Conservation (phyloP, 306 rosid genomes). For the barrel medic (Medicago truncatula) region DNA sequence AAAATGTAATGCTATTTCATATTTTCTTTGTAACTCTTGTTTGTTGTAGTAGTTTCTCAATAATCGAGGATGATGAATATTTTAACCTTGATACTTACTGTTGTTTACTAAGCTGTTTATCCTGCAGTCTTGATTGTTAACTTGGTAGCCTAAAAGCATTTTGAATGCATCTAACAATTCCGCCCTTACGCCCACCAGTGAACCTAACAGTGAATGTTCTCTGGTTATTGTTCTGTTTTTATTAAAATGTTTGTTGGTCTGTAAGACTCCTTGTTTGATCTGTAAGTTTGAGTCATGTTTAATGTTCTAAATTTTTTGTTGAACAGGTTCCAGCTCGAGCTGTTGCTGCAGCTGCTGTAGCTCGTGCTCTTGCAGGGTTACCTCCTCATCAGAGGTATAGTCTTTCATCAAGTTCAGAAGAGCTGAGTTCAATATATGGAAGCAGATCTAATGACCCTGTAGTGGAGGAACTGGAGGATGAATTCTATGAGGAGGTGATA, state of each 20-base stretch:
- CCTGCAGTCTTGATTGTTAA: constrained; percentile 10
- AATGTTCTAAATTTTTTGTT: constrained; percentile 45
- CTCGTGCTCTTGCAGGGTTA: constrained; percentile 96
- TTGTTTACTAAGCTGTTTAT: neutral
- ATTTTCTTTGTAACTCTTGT: neutral
- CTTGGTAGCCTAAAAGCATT: constrained; percentile 2
- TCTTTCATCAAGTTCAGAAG: constrained; percentile 91
- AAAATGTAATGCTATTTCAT: constrained; percentile 19
- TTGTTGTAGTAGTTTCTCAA: constrained; percentile 1
- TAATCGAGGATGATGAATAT: constrained; percentile 22
- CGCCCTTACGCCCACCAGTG: constrained; percentile 22
- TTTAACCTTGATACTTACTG: constrained; percentile 12
- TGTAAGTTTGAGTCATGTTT: constrained; percentile 29
- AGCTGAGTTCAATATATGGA: constrained; percentile 88
- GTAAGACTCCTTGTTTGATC: constrained; percentile 17
- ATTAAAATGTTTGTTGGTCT: constrained; percentile 7
- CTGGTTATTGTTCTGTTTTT: neutral
- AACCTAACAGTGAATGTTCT: constrained; percentile 22
- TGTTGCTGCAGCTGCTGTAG: constrained; percentile 96
- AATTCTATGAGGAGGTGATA: constrained; percentile 89
- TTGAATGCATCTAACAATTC: constrained; percentile 16
- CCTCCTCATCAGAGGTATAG: constrained; percentile 91
- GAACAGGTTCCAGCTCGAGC: constrained; percentile 95
- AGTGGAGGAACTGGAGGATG: constrained; percentile 90
- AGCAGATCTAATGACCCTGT: constrained; percentile 60